A percentile compares a stretch with the other conserved stretches of the same genome.
Conservation (phyloP, 352 stramenopile species). For the Globisporangium cystogenes region DNA sequence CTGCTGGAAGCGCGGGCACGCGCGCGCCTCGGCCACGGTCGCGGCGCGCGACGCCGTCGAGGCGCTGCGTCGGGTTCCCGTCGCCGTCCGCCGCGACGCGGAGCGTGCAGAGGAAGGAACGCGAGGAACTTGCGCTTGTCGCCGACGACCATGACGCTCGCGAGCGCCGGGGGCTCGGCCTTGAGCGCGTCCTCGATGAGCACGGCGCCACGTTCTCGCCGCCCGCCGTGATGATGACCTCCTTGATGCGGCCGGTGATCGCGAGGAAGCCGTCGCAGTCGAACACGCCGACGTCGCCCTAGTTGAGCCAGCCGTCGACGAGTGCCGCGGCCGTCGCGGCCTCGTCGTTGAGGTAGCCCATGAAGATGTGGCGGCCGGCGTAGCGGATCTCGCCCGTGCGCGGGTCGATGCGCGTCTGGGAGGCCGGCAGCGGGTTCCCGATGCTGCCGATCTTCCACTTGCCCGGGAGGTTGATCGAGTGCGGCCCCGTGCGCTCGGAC, state of each 20-base stretch:
- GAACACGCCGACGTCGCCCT: constrained; percentile 84
- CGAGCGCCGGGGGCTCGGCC: constrained; percentile 61
- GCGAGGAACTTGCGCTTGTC: constrained; percentile 89
- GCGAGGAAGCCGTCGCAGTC: constrained; percentile 86
- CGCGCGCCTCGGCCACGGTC: constrained; percentile 74
- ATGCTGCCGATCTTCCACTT: constrained; percentile 88
- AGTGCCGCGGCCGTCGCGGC: constrained; percentile 45
- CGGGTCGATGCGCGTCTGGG: constrained; percentile 40
- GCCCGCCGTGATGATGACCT: constrained; percentile 92
- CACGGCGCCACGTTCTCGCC: constrained; percentile 90
- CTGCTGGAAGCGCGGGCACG: constrained; percentile 56
- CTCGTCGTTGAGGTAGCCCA: constrained; percentile 69
- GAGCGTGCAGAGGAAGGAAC: constrained; percentile 85
- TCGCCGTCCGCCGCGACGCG: constrained; percentile 55
- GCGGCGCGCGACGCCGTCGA: constrained; percentile 76
- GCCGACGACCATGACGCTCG: constrained; percentile 89
- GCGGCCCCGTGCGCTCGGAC: constrained; percentile 88
- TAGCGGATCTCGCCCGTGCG: constrained; percentile 60
- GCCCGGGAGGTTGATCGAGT: constrained; percentile 54
- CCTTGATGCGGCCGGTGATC: constrained; percentile 93
- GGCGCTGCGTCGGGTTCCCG: constrained; percentile 49
- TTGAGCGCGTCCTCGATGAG: constrained; percentile 88
- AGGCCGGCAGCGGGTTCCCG: constrained; percentile 55
- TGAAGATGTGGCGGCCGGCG: constrained; percentile 62
- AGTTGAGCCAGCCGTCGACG: constrained; percentile 88